Evolutionary conservation across 2,329 filamentous ascomycete species (phyloP), one percentile per base, ranked within the genome.

Genomic region (Fusarium anguioides): DNA sequence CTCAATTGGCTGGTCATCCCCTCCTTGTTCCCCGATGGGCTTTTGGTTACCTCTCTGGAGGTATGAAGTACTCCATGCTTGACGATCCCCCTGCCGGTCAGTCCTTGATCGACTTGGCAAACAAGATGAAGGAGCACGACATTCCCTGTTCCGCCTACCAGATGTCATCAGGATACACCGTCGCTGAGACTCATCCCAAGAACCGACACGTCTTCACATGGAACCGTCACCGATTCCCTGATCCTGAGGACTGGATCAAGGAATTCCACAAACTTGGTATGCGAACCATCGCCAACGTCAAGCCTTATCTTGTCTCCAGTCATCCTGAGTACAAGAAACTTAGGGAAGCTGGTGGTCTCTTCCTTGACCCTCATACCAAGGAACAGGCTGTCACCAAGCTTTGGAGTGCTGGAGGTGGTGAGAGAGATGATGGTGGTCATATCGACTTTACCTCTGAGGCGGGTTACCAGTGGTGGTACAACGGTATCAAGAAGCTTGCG

Each of bases 81-180:
- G 82, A 85, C 60, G 74, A 79, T 2, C 83, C 83, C 1, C 81
- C 80, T 4, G 90, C 52, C 80, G 87, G 82, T 26, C 83, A 91
- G 46, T 85, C 83, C 1, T 78, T 91, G 5, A 78, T 91, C 42
- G 83, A 86, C 6, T 88, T 91, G 72, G 85, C 88, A 0, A 78
- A 79, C 15, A 88, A 89, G 73, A 80, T 90, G 66, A 85, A 86
- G 74, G 79, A 87, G 68, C 81, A 91, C 63, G 89, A 87, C 26
- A 91, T 92, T 47, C 89, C 89, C 4, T 91, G 89, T 70, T 91
- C 89, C 0, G 89, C 86, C 0, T 89, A 91, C 73, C 89, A 92
- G 72, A 89, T 92, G 89, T 89, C 86, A 23, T 91, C 88, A 0
- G 90, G 90, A 0, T 92, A 92, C 73, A 91, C 89, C 0, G 86